Conservation (phyloP, 2,329 filamentous ascomycete species). For the Blumeriella jaapii region DNA sequence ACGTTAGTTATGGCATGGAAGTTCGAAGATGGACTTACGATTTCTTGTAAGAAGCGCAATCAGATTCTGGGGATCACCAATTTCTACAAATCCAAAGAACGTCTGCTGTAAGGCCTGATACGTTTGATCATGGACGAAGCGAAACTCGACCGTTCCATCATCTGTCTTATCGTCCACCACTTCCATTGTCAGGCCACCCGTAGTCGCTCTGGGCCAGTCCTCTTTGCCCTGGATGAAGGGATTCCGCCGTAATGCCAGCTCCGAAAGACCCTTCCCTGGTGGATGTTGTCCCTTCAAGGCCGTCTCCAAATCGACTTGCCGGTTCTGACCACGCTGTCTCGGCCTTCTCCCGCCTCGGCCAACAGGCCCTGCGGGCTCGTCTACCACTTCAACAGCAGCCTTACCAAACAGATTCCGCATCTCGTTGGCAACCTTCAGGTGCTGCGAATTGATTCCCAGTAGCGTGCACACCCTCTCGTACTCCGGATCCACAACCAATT, state of each 20-base stretch:
- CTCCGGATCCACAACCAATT: conserved; percentile 26
- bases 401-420: conserved; percentile 68
- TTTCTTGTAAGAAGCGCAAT: conserved; percentile 62
- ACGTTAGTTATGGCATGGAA: conserved; percentile 12
- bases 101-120: conserved; percentile 67
- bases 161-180: conserved; percentile 33
- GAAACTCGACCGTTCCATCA: conserved; percentile 59
- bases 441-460: conserved; percentile 53
- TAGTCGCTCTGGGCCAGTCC: conserved; percentile 57
- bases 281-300: conserved; percentile 31
- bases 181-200: conserved; percentile 77
- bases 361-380: conserved; percentile 33
- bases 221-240: conserved; percentile 60
- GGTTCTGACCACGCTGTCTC: conserved; percentile 32
- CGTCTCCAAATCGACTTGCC: conserved; percentile 32
- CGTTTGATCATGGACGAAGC: conserved; percentile 59
- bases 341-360: conserved; percentile 29
- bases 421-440: conserved; percentile 80
- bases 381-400: conserved; percentile 44
- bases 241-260: conserved; percentile 50
- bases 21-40: conserved; percentile 30
- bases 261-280: conserved; percentile 44
- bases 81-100: conserved; percentile 73
- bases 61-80: conserved; percentile 72
- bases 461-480: conserved; percentile 39